phyloP scores from a whole-genome alignment of 805 yeast species.

The Sungouiozyma intestinalis region DNA sequence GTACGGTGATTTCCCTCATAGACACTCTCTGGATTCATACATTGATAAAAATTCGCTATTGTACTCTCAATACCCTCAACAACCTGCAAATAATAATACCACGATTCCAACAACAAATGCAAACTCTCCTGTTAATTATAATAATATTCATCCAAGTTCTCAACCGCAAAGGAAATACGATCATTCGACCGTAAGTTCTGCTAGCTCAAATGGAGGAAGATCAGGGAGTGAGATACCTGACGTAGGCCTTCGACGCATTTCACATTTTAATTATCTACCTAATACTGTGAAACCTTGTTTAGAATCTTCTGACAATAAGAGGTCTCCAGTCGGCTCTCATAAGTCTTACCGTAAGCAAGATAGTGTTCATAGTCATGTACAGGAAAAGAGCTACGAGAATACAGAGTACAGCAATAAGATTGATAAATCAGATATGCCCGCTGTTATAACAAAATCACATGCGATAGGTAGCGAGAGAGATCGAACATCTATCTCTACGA shows the following conservation, averaged over 20 bases:
- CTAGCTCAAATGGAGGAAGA: slow-evolving; percentile 12
- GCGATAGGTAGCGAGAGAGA: too few relatives aligned
- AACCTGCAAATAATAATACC: neutral
- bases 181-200: slow-evolving; percentile 9
- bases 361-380: neutral
- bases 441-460: neutral
- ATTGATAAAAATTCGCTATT: neutral
- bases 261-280: slow-evolving; percentile 67
- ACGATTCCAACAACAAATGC: slow-evolving; percentile 1
- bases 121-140: neutral
- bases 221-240: slow-evolving; percentile 30
- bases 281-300: slow-evolving; percentile 66
- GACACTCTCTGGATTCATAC: neutral
- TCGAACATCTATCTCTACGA: neutral
- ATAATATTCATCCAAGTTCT: neutral
- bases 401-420: slow-evolving; percentile 4
- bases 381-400: too few relatives aligned
- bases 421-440: neutral
- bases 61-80: neutral
- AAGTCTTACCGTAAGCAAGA: neutral
- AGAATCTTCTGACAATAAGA: slow-evolving; percentile 44
- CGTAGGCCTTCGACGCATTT: slow-evolving; percentile 44
- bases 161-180: neutral
- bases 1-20: neutral
- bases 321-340: slow-evolving; percentile 22